These are phyloP conservation scores for Pseudotsuga menziesii DNA, from an alignment of 75 land plant species.

Conservation along the genomic window DNA sequence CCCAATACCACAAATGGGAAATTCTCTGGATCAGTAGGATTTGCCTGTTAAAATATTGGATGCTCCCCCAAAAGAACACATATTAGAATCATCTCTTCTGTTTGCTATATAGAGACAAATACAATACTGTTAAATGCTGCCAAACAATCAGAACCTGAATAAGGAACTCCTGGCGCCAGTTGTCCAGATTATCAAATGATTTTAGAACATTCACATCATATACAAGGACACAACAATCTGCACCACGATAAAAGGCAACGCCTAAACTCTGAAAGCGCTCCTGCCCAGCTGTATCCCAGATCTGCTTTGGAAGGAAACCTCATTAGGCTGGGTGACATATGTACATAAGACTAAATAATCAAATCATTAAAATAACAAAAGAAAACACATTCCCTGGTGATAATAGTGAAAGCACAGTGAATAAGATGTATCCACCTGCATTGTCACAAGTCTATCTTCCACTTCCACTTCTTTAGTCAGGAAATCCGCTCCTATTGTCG, in stretches of 20 bases:
- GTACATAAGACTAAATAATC: background rate
- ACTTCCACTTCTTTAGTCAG: conserved; percentile 60
- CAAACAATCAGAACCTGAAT: conserved; percentile 40
- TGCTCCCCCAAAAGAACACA: background rate
- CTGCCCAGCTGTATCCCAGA: conserved; percentile 84
- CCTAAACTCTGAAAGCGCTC: conserved; percentile 77
- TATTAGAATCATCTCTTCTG: background rate
- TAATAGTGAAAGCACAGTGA: background rate
- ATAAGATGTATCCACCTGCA: conserved; percentile 43
- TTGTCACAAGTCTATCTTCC: conserved; percentile 68
- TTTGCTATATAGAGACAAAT: background rate
- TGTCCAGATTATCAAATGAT: conserved; percentile 63
- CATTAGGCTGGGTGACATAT: background rate
- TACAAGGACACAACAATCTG: conserved; percentile 79
- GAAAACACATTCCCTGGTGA: no score
- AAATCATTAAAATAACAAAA: background rate
- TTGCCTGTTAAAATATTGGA: conserved; percentile 38
- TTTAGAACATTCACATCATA: conserved; percentile 74
- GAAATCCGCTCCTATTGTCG: conserved; percentile 79
- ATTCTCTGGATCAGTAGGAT: conserved; percentile 75
- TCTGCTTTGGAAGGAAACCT: conserved; percentile 21
- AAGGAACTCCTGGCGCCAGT: conserved; percentile 73
- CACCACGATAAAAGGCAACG: conserved; percentile 74
- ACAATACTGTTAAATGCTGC: background rate
- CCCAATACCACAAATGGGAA: conserved; percentile 79